Base-by-base conservation (phyloP, 805 yeast species). In the Cyberlindnera bimundalis region DNA sequence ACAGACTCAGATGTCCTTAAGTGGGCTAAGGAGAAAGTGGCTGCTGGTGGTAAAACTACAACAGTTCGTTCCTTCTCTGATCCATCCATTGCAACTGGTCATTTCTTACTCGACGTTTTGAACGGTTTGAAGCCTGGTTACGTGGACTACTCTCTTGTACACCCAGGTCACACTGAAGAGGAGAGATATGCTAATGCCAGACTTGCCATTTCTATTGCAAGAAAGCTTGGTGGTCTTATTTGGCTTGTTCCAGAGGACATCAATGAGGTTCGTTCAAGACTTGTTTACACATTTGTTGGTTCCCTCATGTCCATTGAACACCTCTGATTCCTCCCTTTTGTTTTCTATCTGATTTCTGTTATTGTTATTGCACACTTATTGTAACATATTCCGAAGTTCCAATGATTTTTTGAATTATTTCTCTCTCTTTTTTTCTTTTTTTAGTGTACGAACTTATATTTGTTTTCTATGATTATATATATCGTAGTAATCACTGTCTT, bases 181-280 rank as follows among this genome's bases (percentile, higher is more conserved):
- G 96, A 91, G 50, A 78, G 74, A 59, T 88, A 88, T 60, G 95
- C 96, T 29, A 93, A 93, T 62, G 99, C 98, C 16, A 84, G 87
- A 70, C 76, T 93, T 62, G 99, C 99, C 16, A 93, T 93, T 61
- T 93, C 98, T 2, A 93, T 93, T 58, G 99, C 99, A 26, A 84
- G 99, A 76, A 93, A 93, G 66, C 70, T 93, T 53, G 99, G 99
- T 47, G 99, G 96, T 29, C 78, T 93, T 61, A 93, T 93, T 58
- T 93, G 97, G 97, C 75, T 93, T 53, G 96, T 93, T n/a, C 99
- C 99, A n/a, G 99, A 93, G 65, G 99, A 93, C 68, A 93, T 93
- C 58, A 85, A 82, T 56, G 98, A 91, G 68, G 97, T 93, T 32
- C 84, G 98, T 66, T 76, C 96, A 33, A 80, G 98, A 64, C 80